Conservation (phyloP, 1,284 basidiomycete species). For the Stereum hirsutum region DNA sequence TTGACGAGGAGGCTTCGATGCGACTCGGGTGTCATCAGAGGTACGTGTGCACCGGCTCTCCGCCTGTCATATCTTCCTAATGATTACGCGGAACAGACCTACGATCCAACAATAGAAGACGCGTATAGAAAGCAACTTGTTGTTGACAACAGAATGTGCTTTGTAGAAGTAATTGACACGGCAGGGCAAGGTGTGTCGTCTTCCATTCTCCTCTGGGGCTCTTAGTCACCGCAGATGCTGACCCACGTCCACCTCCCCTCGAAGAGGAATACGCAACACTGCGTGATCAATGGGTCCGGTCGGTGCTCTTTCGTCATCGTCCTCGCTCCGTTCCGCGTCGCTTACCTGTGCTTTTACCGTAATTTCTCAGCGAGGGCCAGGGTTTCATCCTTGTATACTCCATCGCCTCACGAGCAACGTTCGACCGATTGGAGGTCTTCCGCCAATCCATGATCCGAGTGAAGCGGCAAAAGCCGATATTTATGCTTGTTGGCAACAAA, state of each 20-base stretch:
- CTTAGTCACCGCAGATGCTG: constrained; percentile 10
- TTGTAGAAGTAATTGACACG: constrained; percentile 90
- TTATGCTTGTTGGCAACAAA: constrained; percentile 91
- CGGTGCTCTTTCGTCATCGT: constrained; percentile 8
- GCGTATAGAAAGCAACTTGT: constrained; percentile 89
- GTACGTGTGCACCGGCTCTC: constrained; percentile 3
- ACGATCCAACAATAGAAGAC: constrained; percentile 92
- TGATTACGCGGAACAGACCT: too few relatives aligned
- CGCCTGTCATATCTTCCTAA: too few relatives aligned
- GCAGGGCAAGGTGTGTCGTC: constrained; percentile 77
- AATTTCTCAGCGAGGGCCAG: constrained; percentile 77
- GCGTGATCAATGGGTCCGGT: constrained; percentile 98
- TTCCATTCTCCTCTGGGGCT: constrained; percentile 3
- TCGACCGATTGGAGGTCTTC: constrained; percentile 91
- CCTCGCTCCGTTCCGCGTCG: too few relatives aligned
- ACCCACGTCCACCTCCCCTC: constrained; percentile 8
- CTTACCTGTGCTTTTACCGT: constrained; percentile 8
- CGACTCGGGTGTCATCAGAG: too few relatives aligned
- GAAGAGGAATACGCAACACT: constrained; percentile 94
- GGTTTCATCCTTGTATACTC: constrained; percentile 99
- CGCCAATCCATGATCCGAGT: constrained; percentile 92
- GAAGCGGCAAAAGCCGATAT: constrained; percentile 80
- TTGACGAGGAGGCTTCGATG: too few relatives aligned
- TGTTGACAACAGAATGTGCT: constrained; percentile 87
- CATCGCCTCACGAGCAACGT: constrained; percentile 90